phyloP scores from a whole-genome alignment of 768 basidiomycete species.

The Mycena kentingensis region DNA sequence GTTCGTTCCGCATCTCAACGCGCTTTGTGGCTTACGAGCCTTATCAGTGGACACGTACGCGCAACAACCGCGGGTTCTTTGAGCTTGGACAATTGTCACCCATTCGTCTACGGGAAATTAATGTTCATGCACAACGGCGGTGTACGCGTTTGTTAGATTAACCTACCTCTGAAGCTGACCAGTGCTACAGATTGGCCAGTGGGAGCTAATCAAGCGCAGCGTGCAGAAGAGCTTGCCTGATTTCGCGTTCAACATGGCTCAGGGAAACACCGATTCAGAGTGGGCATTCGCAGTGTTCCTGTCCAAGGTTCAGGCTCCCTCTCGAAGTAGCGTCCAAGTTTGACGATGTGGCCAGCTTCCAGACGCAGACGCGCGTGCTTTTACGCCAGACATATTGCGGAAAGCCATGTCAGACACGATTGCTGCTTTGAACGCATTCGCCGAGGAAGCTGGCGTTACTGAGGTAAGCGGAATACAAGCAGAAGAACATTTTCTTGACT shows the following conservation, averaged over 20 bases:
- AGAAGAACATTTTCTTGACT: not conserved
- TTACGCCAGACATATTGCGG: conserved; percentile 70
- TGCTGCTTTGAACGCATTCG: conserved; percentile 70
- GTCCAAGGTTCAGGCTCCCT: conserved; percentile 57
- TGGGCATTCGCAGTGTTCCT: conserved; percentile 95
- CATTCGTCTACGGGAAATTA: conserved; percentile 87
- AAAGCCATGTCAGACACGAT: conserved; percentile 91
- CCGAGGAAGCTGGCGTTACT: conserved; percentile 68
- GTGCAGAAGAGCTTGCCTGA: conserved; percentile 79
- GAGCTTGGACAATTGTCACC: conserved; percentile 94
- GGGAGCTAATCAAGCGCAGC: conserved; percentile 75
- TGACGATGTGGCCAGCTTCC: conserved; percentile 56
- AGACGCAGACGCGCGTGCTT: conserved; percentile 73
- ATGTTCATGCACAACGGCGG: conserved; percentile 99
- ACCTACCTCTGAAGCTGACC: too few species aligned
- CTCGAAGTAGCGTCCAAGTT: conserved; percentile 2
- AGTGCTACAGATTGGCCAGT: conserved; percentile 90
- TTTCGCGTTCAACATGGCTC: conserved; percentile 81
- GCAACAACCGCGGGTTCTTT: conserved; percentile 91
- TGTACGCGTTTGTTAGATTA: too few species aligned
- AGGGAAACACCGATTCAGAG: conserved; percentile 97
- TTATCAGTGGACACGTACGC: conserved; percentile 79
- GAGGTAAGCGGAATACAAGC: conserved; percentile 51
- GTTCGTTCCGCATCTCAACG: conserved; percentile 43
- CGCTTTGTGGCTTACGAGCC: conserved; percentile 5